Evolutionary conservation across 2,329 filamentous ascomycete species (phyloP), one percentile per base, ranked within the genome.

Genomic region (Corinectria fuckeliana): DNA sequence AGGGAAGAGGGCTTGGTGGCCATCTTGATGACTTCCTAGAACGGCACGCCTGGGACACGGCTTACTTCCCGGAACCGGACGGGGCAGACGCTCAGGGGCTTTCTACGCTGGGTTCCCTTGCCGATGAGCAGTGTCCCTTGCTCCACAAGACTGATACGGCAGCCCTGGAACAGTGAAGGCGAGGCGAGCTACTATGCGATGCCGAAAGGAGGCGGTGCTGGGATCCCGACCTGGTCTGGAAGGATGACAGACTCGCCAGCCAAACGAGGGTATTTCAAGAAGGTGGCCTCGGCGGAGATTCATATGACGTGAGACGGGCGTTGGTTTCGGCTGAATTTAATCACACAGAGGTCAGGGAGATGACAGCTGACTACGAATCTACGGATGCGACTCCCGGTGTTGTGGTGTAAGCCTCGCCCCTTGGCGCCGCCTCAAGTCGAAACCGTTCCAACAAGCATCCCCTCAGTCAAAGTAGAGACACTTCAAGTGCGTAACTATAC

Each of bases 261-360:
- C 25, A 23, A 18, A n/a, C 39, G 25, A 36, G 39, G 25, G 28
- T 26, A 38, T 38, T n/a, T n/a, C 7, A 34, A 23, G 28, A 21
- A 21, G 16, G n/a, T 23, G 32, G 20, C 30, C 16, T 23, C 10
- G 5, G 18, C 16, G 41, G 18, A 7, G 16, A 5, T 21, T 32
- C 13, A 25, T 25, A 50, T 56, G 45, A 50, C 45, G 44, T 56
- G 52, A 56, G 44, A 56, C 38, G 36, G 8, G 11, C 10, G n/a
- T 36, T 14, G 36, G 45, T 5, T 45, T 7, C n/a, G n/a, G 28
- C 14, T n/a, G 20, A 44, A 18, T 23, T 13, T 30, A 6, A 45
- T 45, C 16, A n/a, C 42, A 16, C n/a, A 13, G 23, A 14, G n/a
- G n/a, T 5, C 4, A 26, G n/a, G 9, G 13, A 23, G 11, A 13